Evolutionary conservation across 2,329 filamentous ascomycete species (phyloP), one percentile per base, ranked within the genome.

Genomic region (Chaetothyriales sp.): DNA sequence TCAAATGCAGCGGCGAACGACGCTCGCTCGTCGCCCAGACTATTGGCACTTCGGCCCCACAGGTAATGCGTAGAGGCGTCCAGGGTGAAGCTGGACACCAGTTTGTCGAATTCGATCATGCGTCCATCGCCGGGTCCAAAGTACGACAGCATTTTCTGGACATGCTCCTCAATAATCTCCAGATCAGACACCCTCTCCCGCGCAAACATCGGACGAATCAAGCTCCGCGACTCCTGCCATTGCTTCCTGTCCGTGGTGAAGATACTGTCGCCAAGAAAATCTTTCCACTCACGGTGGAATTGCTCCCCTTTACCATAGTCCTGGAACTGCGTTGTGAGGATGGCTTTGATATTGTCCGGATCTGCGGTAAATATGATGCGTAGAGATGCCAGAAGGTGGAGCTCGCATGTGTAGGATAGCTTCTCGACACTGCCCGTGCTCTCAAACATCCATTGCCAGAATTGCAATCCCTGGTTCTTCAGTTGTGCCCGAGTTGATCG

Each of bases 1-100:
- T 77, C 80, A 69, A 95, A 95, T 4, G 87, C 84, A 46, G 84
- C 76, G n/a, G 86, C 86, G 62, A 95, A 94, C 18, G 77, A 73
- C 13, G 83, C 78, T 43, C 78, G 74, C 1, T 83, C 80, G 44
- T 82, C 80, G 43, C 70, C 67, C 33, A 76, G 58, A 61, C 76
- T 80, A 37, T 76, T 80, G 20, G 89, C 83, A 57, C 85, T 83
- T 51, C 81, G 73, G 3, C 89, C 89, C 0, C 95, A 76, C 37
- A 95, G 71, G 65, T 94, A 95, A 62, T 92, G 85, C 0, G 89
- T 94, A 2, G 86, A 81, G 6, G 86, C 83, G 64, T 95, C 89
- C 18, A 95, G 74, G 0, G 87, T 89, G 64, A 82, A 89, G 19
- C 86, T 77, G 70, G 87, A 94, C 68, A 95, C 83, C 47, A 95